phyloP scores from a whole-genome alignment of 495 filamentous ascomycete species.

The Penicillium dipodomyicola region DNA sequence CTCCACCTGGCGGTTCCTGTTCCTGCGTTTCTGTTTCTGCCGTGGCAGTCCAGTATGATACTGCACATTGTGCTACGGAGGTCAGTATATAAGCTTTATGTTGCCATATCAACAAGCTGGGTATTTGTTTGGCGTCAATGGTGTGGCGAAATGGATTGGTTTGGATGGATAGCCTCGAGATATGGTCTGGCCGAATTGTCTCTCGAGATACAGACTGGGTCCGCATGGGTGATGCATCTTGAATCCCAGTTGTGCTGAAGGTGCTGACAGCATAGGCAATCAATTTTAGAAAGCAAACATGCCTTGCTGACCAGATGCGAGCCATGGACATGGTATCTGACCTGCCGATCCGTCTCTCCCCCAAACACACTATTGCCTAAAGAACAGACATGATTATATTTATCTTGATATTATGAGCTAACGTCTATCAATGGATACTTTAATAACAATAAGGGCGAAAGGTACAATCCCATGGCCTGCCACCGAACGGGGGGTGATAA shows the following conservation, averaged over 20 bases:
- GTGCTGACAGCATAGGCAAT: neutral
- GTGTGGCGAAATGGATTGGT: neutral
- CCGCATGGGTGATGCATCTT: neutral
- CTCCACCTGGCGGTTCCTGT: slow-evolving; percentile 10
- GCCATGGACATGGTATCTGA: neutral
- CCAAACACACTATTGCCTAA: neutral
- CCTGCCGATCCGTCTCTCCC: neutral
- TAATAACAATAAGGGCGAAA: slow-evolving; percentile 23
- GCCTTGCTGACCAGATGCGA: neutral
- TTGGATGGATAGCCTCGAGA: neutral
- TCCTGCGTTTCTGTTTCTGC: slow-evolving; percentile 15
- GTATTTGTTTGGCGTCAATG: slow-evolving; percentile 10
- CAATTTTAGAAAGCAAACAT: neutral
- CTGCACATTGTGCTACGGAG: slow-evolving; percentile 11
- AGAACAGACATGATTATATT: slow-evolving; percentile 24
- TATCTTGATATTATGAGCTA: slow-evolving; percentile 21
- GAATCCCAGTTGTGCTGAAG: neutral
- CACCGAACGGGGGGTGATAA: slow-evolving; percentile 26
- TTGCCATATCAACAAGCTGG: slow-evolving; percentile 24
- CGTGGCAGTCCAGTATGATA: slow-evolving; percentile 15
- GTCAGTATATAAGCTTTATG: neutral
- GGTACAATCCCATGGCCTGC: slow-evolving; percentile 20
- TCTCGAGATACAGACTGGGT: neutral
- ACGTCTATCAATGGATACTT: slow-evolving; percentile 24
- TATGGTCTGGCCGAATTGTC: neutral